Conservation (phyloP, 768 basidiomycete species). For the Naganishia vaughanmartiniae region DNA sequence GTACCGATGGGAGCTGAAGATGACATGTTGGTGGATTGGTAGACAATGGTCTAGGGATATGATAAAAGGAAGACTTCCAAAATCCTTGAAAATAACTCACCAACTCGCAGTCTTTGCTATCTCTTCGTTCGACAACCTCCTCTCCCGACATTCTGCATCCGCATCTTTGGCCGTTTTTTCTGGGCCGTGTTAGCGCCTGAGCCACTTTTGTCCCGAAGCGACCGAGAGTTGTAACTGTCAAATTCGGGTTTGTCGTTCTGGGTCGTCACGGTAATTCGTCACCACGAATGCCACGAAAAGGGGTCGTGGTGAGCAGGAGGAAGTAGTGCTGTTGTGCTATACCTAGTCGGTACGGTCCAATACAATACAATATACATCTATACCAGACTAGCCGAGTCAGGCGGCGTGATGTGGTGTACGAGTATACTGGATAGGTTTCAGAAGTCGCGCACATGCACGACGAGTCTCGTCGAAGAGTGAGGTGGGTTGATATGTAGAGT, state of each 20-base stretch:
- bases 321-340: too few species aligned
- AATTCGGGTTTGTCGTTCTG: neutral
- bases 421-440: too few species aligned
- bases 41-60: too few species aligned
- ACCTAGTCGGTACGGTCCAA: too few species aligned
- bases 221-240: neutral
- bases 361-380: too few species aligned
- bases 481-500: too few species aligned
- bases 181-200: neutral
- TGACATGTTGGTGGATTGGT: slow-evolving; percentile 3
- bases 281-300: too few species aligned
- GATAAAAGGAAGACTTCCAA: neutral
- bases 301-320: too few species aligned
- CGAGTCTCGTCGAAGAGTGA: too few species aligned
- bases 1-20: slow-evolving; percentile 29
- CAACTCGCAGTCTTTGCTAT: neutral
- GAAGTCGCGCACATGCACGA: too few species aligned
- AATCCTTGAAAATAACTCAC: neutral
- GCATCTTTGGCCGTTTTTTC: neutral
- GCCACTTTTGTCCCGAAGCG: neutral
- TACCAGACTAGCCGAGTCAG: too few species aligned
- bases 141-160: neutral
- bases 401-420: too few species aligned
- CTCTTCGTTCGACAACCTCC: slow-evolving; percentile 14
- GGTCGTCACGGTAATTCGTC: neutral